phyloP scores from a whole-genome alignment of 2,329 filamentous ascomycete genomes.

The Alternaria hordeiaustralica region DNA sequence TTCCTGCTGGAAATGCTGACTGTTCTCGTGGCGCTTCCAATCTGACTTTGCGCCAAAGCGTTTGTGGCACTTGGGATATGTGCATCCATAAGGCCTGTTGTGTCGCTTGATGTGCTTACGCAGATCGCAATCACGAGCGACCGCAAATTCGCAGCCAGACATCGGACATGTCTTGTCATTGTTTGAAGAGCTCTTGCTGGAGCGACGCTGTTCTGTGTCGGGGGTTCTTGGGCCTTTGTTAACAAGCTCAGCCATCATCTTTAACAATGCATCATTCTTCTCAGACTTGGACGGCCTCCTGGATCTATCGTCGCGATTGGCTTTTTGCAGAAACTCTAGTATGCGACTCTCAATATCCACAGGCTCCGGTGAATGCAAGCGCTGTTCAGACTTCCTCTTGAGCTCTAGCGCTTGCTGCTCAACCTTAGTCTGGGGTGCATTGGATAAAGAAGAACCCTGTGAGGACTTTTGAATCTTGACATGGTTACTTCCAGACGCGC shows the following conservation, averaged over 20 bases:
- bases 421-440: slow-evolving; percentile 37
- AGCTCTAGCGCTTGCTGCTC: slow-evolving; percentile 38
- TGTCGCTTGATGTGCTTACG: slow-evolving; percentile 84
- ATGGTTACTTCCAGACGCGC: neutral
- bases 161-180: slow-evolving; percentile 24
- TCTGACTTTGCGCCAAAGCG: slow-evolving; percentile 91
- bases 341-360: slow-evolving; percentile 34
- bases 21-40: slow-evolving; percentile 89
- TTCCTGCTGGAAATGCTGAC: slow-evolving; percentile 75
- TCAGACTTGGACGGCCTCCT: neutral
- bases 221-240: slow-evolving; percentile 23
- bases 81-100: slow-evolving; percentile 81
- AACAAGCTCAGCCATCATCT: slow-evolving; percentile 36
- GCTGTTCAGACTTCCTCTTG: slow-evolving; percentile 29
- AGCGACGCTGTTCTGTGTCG: slow-evolving; percentile 15
- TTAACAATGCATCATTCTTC: slow-evolving; percentile 29
- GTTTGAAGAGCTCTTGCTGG: slow-evolving; percentile 15
- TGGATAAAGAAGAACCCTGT: slow-evolving; percentile 2
- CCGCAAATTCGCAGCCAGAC: slow-evolving; percentile 22
- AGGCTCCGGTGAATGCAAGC: slow-evolving; percentile 18
- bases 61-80: slow-evolving; percentile 71
- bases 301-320: neutral
- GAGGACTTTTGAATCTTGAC: neutral
- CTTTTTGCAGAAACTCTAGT: slow-evolving; percentile 21
- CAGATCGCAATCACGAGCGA: slow-evolving; percentile 50